Evolutionary conservation across 2,329 filamentous ascomycete genomes (phyloP).

Genomic region (Neopestalotiopsis clavispora): DNA sequence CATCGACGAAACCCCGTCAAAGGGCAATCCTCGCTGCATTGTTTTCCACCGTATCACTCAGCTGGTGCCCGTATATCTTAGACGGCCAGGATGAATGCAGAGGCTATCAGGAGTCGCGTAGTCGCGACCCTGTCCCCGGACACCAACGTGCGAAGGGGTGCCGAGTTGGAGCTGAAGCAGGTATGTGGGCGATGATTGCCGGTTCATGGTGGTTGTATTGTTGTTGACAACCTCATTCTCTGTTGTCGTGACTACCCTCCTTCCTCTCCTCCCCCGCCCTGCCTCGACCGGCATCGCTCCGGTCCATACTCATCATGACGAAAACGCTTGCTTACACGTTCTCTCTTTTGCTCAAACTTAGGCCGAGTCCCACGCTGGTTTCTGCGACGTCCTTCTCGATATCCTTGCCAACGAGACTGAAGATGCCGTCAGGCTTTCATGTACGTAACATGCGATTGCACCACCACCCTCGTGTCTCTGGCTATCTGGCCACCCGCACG

Average conservation of each 20-base stretch:
- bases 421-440: conserved; percentile 81
- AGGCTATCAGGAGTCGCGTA: conserved; percentile 76
- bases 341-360: conserved; percentile 41
- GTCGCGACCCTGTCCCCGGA: conserved; percentile 76
- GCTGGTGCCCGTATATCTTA: conserved; percentile 10
- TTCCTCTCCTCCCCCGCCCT: background rate
- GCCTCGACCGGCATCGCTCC: background rate
- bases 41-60: conserved; percentile 7
- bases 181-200: conserved; percentile 52
- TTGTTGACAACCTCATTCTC: no score
- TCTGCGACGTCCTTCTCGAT: conserved; percentile 87
- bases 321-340: conserved; percentile 22
- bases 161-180: conserved; percentile 82
- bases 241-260: conserved; percentile 7
- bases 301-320: conserved; percentile 7
- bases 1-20: conserved; percentile 17
- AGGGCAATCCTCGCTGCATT: conserved; percentile 13
- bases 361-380: conserved; percentile 90
- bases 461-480: conserved; percentile 6
- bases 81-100: conserved; percentile 68
- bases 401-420: conserved; percentile 91
- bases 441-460: conserved; percentile 58
- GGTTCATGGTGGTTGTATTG: no score
- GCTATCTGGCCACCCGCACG: conserved; percentile 11
- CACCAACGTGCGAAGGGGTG: conserved; percentile 75